Evolutionary conservation across 2,329 filamentous ascomycete species (phyloP), one percentile per base, ranked within the genome.

Genomic region (Huntiella abstrusa): DNA sequence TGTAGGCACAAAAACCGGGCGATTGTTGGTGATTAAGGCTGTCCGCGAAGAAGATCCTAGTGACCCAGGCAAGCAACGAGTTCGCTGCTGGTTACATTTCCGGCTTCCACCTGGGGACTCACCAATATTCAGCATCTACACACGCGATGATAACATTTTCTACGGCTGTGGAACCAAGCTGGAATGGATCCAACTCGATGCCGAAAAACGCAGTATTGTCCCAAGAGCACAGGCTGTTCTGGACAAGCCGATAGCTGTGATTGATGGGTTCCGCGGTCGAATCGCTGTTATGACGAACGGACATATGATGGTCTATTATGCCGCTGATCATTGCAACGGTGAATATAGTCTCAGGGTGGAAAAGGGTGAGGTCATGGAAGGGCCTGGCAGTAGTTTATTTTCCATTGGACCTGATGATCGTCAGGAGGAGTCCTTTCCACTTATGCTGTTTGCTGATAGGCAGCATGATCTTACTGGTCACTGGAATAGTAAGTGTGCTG

Each of bases 111-210:
- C 55, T 6, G 56, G 67, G 35, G 55, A 58, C 0, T 60, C 62
- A 0, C 67, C 75, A 0, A 67, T 82, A 1, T 72, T 69, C 52
- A 66, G 75, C 1, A 65, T 77, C 1, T 60, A 71, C 1, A 67
- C 71, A 4, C 70, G 72, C 49, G 64, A 67, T 3, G 64, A 72
- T 48, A 64, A 73, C 49, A 58, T 81, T 41, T 67, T 80, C 52
- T 67, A 71, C 59, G 70, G 74, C 56, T 59, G 64, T 51, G 64
- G 77, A 51, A 60, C 56, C 11, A 64, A 56, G 1, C 56, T 86
- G 1, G 65, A 72, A 43, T 77, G 72, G 64, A 67, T 75, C 35
- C 59, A 66, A 13, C 63, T 79, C 2, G 68, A 77, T 46, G 50
- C 63, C 2, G 53, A 52, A 3, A 64, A 71, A 32, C 75, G 68